Conservation (phyloP, 345 rosid species). For the Sonneratia caseolaris region DNA sequence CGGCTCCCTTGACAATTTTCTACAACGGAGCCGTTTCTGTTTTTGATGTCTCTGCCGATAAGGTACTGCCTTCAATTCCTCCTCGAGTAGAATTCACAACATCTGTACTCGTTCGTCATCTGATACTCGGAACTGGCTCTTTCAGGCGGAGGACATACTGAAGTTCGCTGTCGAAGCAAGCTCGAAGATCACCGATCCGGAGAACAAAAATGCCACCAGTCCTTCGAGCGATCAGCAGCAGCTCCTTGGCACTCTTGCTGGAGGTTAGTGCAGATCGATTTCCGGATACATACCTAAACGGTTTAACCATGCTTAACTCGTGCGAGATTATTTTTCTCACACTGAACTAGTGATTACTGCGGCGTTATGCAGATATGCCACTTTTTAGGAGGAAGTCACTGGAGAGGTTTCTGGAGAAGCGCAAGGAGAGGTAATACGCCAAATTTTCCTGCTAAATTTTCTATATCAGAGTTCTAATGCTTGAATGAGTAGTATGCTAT, state of each 20-base stretch:
- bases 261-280: conserved; percentile 30
- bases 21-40: conserved; percentile 72
- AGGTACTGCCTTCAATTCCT: conserved; percentile 20
- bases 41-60: conserved; percentile 48
- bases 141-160: conserved; percentile 16
- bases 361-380: conserved; percentile 46
- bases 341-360: background rate
- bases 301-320: background rate
- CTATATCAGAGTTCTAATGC: background rate
- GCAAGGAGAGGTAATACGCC: conserved; percentile 64
- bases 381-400: conserved; percentile 62
- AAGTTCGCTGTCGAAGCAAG: conserved; percentile 22
- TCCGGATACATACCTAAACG: background rate
- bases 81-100: background rate
- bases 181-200: conserved; percentile 17
- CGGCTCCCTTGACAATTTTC: conserved; percentile 81
- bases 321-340: background rate
- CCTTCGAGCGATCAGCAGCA: conserved; percentile 24
- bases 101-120: background rate
- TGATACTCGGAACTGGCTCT: background rate
- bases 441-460: conserved; percentile 4
- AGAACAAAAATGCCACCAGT: conserved; percentile 14
- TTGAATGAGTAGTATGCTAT: background rate
- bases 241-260: conserved; percentile 40
- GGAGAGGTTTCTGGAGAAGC: conserved; percentile 81